These are phyloP conservation scores for Paragyromitra xinjiangensis DNA, from an alignment of 495 filamentous ascomycete species.

Conservation along the genomic window DNA sequence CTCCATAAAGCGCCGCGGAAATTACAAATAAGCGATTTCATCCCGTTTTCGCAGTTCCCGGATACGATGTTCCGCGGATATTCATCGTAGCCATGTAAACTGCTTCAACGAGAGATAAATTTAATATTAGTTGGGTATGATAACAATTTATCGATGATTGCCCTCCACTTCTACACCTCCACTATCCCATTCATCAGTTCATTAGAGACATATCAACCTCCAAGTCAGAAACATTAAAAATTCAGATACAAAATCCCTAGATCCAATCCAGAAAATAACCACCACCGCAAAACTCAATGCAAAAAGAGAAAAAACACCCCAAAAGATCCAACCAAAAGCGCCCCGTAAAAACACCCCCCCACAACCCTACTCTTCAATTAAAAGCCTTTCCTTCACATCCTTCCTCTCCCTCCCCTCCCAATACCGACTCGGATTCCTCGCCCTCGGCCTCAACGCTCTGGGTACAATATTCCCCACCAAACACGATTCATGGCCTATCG, in stretches of 20 bases:
- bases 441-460: conserved; percentile 24
- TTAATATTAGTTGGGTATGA: conserved; percentile 3
- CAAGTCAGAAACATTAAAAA: conserved; percentile 29
- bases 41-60: background rate
- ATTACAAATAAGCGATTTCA: background rate
- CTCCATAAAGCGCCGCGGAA: background rate
- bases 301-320: conserved; percentile 18
- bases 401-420: conserved; percentile 40
- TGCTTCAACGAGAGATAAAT: background rate
- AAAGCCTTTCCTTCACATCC: background rate
- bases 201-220: conserved; percentile 10
- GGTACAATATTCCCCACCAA: conserved; percentile 51
- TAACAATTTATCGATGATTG: background rate
- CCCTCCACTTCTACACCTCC: background rate
- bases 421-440: conserved; percentile 39
- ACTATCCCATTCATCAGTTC: conserved; percentile 22
- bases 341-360: conserved; percentile 6
- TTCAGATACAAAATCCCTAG: conserved; percentile 12
- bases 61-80: background rate
- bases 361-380: conserved; percentile 22
- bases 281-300: conserved; percentile 2
- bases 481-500: conserved; percentile 53
- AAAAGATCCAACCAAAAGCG: conserved; percentile 36
- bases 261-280: conserved; percentile 25
- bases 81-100: background rate